Evolutionary conservation across 2,329 filamentous ascomycete genomes (phyloP).

Genomic region (Malbranchea cinnamomea): DNA sequence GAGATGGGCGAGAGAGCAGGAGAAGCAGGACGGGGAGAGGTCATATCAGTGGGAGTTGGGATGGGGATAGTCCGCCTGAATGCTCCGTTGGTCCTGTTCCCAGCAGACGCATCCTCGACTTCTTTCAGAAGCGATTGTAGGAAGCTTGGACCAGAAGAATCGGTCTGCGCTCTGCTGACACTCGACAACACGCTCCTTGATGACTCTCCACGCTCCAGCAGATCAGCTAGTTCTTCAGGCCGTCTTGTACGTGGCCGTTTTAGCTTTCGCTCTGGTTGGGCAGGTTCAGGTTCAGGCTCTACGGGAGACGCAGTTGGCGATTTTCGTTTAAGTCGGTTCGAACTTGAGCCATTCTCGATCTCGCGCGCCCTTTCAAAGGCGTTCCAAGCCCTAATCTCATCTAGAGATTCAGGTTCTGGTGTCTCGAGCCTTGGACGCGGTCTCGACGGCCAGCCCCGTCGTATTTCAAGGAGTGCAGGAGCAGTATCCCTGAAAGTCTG

Average conservation of each 20-base stretch:
- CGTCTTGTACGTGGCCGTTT: constrained; percentile 75
- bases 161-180: constrained; percentile 17
- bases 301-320: constrained; percentile 58
- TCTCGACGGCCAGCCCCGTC: constrained; percentile 26
- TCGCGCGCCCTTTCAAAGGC: constrained; percentile 76
- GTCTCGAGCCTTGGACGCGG: constrained; percentile 25
- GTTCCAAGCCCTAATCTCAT: constrained; percentile 78
- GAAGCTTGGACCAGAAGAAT: constrained; percentile 49
- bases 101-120: constrained; percentile 47
- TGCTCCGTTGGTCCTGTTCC: constrained; percentile 15
- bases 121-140: constrained; percentile 77
- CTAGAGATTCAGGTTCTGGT: constrained; percentile 55
- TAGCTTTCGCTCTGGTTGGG: constrained; percentile 63
- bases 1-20: constrained; percentile 31
- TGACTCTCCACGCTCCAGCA: constrained; percentile 18
- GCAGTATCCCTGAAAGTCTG: constrained; percentile 58
- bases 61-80: constrained; percentile 18
- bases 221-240: constrained; percentile 37
- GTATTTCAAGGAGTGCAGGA: constrained; percentile 42
- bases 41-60: constrained; percentile 21
- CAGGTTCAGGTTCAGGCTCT: constrained; percentile 45
- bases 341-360: constrained; percentile 34
- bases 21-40: constrained; percentile 15
- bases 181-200: constrained; percentile 21
- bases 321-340: constrained; percentile 52